Percentiles rank a stretch among this genome's conserved stretches.
phyloP scores from a whole-genome alignment of 1,284 basidiomycete species.

The Leccinum variabile region DNA sequence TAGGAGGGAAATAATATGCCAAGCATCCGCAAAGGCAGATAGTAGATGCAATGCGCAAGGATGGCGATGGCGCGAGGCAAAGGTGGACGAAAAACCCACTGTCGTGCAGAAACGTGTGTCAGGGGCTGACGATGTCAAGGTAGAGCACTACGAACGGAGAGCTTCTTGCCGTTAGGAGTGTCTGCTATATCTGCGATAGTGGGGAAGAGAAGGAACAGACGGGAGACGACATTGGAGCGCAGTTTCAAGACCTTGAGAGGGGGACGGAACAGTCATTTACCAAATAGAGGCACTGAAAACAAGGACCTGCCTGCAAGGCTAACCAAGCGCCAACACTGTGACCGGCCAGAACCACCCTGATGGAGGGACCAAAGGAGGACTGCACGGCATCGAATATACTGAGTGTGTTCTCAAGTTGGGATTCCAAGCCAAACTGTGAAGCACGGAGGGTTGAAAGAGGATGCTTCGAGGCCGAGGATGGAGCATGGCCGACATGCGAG shows the following conservation, averaged over 20 bases:
- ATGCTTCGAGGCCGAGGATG: slow-evolving; percentile 29
- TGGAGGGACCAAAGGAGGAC: slow-evolving; percentile 35
- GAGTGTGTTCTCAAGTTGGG: slow-evolving; percentile 50
- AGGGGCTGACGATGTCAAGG: background rate
- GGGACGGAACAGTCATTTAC: background rate
- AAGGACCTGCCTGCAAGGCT: slow-evolving; percentile 46
- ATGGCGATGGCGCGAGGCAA: slow-evolving; percentile 44
- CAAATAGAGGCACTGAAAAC: background rate
- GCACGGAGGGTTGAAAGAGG: slow-evolving; percentile 12
- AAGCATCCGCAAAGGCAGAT: slow-evolving; percentile 24
- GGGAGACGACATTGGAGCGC: slow-evolving; percentile 38
- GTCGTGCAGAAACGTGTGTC: background rate
- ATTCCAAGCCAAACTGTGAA: slow-evolving; percentile 36
- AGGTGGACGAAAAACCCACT: slow-evolving; percentile 53
- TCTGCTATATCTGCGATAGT: slow-evolving; percentile 53
- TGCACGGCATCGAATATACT: slow-evolving; percentile 49
- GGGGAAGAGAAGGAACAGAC: slow-evolving; percentile 56
- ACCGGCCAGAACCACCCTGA: slow-evolving; percentile 49
- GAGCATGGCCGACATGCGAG: slow-evolving; percentile 54
- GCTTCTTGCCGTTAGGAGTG: slow-evolving; percentile 54
- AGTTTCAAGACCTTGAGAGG: slow-evolving; percentile 47
- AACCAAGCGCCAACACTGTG: slow-evolving; percentile 68
- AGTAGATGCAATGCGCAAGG: slow-evolving; percentile 28
- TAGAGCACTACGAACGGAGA: slow-evolving; percentile 39
- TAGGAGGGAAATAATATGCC: slow-evolving; percentile 37